Evolutionary conservation across 2,329 filamentous ascomycete genomes (phyloP), one percentile per base, ranked within the genome.

Genomic region (Exophiala xenobiotica): DNA sequence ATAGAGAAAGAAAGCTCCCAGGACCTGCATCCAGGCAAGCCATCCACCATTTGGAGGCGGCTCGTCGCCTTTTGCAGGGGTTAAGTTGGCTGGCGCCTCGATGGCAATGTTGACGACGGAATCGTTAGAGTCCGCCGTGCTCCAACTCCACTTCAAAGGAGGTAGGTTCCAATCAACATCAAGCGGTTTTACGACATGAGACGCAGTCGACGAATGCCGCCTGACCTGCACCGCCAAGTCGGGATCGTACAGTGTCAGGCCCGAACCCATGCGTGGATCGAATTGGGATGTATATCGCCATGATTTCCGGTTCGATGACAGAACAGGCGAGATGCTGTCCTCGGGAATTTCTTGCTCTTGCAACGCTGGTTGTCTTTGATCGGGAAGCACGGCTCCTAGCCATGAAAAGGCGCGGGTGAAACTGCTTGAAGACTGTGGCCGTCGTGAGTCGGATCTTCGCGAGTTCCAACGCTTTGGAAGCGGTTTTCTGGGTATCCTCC

Each of bases 11-110:
- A 64, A 65, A 4, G 54, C 53, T 4, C 56, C 62, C 1, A 59
- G 19, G 3, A 63, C 61, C 38, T 67, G 65, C 3, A 65, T 40
- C 64, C 65, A 68, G 1, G 65, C 65, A 16, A 26, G 14, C 7
- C 58, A n/a, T 4, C 65, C 64, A 8, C 64, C 64, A 53, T 67
- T 60, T 2, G 57, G 57, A n/a, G 38, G 19, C 22, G 38, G 38
- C n/a, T n/a, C 18, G 19, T 19, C 23, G 7, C 41, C 31, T 18
- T 27, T 27, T 14, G 14, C 12, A 2, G 43, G 44, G 6, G 20
- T 9, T 2, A 22, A 12, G 26, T 46, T 46, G 2, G 44, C 44
- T 16, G 27, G 20, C 7, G 44, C 44, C 19, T 46, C 29, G 14
- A 46, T 46, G 8, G 44, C 44, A 24, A 29, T 19, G 20, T 44